Base-by-base conservation (phyloP, 352 stramenopile species). In the Globisporangium radiosum region DNA sequence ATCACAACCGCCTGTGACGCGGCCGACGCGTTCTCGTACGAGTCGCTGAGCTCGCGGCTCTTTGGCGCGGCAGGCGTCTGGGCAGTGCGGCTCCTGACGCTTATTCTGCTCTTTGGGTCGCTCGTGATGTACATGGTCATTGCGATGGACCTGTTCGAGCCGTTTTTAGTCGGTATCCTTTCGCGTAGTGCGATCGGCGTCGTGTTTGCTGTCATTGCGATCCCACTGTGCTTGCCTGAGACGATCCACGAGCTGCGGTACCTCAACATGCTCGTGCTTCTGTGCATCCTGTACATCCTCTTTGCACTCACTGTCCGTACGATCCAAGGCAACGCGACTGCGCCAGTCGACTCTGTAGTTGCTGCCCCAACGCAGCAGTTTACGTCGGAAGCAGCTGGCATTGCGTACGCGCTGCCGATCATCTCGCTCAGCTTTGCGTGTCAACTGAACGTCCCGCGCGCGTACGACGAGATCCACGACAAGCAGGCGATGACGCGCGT, bases 51-150 rank as follows among this genome's bases (percentile, higher is more conserved):
- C 71, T 88, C 80, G 52, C 76, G 81, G 47, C 69, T 94, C 14
- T 89, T 91, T 38, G 74, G 75, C 36, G 73, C 81, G 4, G 54
- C 72, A 5, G 80, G 80, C 57, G 76, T 94, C 7, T 94, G 81
- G 81, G 68, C 70, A 45, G 75, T 94, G 47, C 84, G 84, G 38
- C 49, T 85, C n/a, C 61, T 92, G 43, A 90, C 82, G 53, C 65
- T 94, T 50, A 64, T 82, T 52, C 68, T 94, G 57, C 71, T 92
- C 19, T 94, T 94, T 54, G 84, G 84, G 56, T 79, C 81, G 25
- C 73, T 90, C 40, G 75, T 94, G 45, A 90, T 75, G 70, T 91
- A 92, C 71, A 90, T 88, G 64, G 78, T 94, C 11, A 90, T 94
- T 64, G 76, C 78, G 33, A 92, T 90, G 78, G 84, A 94, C 57